Evolutionary conservation across 352 stramenopile species (phyloP).

Genomic region (Phytophthora megakarya): DNA sequence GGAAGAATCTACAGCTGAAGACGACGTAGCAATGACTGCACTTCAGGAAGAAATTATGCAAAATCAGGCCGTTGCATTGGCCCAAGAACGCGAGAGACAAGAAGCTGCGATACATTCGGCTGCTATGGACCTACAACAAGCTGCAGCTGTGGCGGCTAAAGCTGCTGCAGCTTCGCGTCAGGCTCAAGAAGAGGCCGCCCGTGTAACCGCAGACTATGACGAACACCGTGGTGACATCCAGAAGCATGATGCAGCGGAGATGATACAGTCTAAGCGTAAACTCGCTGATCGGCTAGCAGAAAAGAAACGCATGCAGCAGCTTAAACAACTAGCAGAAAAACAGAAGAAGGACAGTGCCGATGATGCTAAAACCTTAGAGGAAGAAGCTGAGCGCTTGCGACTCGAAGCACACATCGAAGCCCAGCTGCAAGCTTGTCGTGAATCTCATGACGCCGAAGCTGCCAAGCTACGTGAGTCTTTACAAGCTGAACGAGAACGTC

Average conservation of each 20-base stretch:
- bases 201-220: conserved; percentile 62
- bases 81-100: conserved; percentile 51
- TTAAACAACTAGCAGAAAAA: conserved; percentile 18
- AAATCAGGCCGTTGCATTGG: conserved; percentile 33
- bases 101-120: conserved; percentile 43
- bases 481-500: conserved; percentile 44
- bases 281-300: conserved; percentile 67
- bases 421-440: conserved; percentile 34
- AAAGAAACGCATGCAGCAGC: conserved; percentile 48
- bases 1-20: conserved; percentile 21
- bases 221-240: conserved; percentile 50
- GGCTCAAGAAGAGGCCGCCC: conserved; percentile 53
- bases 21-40: conserved; percentile 28
- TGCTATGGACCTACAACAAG: conserved; percentile 36
- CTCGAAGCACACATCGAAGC: conserved; percentile 37
- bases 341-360: neutral
- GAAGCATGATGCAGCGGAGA: conserved; percentile 45
- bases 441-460: conserved; percentile 32
- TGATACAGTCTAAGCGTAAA: conserved; percentile 59
- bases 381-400: conserved; percentile 28
- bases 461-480: conserved; percentile 38
- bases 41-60: conserved; percentile 37
- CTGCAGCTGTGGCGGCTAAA: conserved; percentile 36
- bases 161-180: conserved; percentile 53
- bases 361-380: conserved; percentile 11